Base-by-base conservation (phyloP, 2,329 filamentous ascomycete genomes). In the Trichoderma cornu-damae region DNA sequence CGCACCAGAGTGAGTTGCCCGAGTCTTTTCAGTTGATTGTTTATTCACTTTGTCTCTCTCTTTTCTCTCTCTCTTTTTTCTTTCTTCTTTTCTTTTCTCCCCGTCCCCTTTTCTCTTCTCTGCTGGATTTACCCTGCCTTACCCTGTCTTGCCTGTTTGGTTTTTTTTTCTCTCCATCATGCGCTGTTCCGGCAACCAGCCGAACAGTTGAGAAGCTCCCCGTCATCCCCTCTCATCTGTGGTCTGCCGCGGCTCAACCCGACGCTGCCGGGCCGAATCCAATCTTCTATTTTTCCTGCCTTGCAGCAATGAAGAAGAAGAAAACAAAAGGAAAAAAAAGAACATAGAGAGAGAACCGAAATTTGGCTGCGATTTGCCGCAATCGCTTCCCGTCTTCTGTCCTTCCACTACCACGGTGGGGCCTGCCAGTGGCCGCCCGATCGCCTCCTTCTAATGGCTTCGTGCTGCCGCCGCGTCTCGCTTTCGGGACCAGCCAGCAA, bases 311-410 rank as follows among this genome's bases (percentile, higher is more conserved):
- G n/a, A n/a, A n/a, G n/a, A n/a, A n/a, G n/a, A 40, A 34, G 26
- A 48, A 26, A 24, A 4, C 14, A 18, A 12, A 3, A 26, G 7
- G 30, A 26, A 43, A 12, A 20, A 30, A 11, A 53, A 16, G 32
- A n/a, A 22, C 38, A 14, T n/a, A n/a, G n/a, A n/a, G 9, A 12
- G 7, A 30, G 24, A 22, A 11, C 35, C n/a, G 26, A 32, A 53
- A n/a, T 20, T 24, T 44, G n/a, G 52, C 53, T 49, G 53, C 44
- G 24, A 56, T 49, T 53, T 26, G 42, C 53, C 34, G 32, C 47
- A 35, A 38, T 16, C 24, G 26, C 11, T 18, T 20, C 12, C 34
- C 12, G 16, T 14, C n/a, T 26, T 30, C 26, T 12, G 18, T 46
- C 14, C 22, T 22, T 30, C n/a, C 12, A 22, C 11, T 3, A 37